phyloP scores from a whole-genome alignment of 1,284 basidiomycete genomes.

The Cutaneotrichosporon sp. region DNA sequence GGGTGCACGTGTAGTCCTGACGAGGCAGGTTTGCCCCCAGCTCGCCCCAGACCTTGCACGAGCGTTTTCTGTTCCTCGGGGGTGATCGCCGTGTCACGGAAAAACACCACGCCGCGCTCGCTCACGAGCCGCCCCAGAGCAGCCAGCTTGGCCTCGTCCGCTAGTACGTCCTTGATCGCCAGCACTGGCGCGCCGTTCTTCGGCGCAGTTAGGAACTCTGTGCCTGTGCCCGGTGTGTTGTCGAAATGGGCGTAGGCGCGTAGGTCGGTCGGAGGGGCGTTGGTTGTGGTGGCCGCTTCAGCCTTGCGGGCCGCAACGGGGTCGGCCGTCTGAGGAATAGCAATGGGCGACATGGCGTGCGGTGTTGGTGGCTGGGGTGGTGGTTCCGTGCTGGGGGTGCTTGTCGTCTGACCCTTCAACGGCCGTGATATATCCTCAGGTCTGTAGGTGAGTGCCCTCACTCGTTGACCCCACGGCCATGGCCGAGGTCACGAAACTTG shows the following conservation, averaged over 20 bases:
- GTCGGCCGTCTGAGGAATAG: constrained; percentile 5
- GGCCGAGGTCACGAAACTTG: too few species aligned
- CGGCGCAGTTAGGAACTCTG: constrained; percentile 39
- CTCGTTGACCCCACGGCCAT: too few species aligned
- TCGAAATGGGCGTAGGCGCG: constrained; percentile 30
- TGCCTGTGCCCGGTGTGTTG: constrained; percentile 36
- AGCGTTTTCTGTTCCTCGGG: constrained; percentile 51
- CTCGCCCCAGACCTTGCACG: constrained; percentile 52
- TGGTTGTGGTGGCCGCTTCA: constrained; percentile 3
- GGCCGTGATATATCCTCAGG: too few species aligned
- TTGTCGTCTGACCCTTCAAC: too few species aligned
- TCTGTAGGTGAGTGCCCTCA: too few species aligned
- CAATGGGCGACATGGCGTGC: constrained; percentile 15
- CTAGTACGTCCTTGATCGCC: constrained; percentile 27
- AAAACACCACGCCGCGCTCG: constrained; percentile 65
- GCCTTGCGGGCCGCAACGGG: constrained; percentile 17
- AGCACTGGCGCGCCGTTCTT: constrained; percentile 23
- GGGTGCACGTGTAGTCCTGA: constrained; percentile 61
- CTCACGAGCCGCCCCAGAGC: constrained; percentile 50
- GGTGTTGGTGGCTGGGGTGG: not conserved
- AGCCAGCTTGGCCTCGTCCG: constrained; percentile 24
- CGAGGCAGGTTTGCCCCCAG: constrained; percentile 56
- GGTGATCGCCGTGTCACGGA: constrained; percentile 55
- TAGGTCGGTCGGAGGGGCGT: constrained; percentile 9
- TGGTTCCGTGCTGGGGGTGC: not conserved